These are phyloP conservation scores for Nectriaceae sp. DNA, from an alignment of 2,329 filamentous ascomycete species.

Conservation along the genomic window DNA sequence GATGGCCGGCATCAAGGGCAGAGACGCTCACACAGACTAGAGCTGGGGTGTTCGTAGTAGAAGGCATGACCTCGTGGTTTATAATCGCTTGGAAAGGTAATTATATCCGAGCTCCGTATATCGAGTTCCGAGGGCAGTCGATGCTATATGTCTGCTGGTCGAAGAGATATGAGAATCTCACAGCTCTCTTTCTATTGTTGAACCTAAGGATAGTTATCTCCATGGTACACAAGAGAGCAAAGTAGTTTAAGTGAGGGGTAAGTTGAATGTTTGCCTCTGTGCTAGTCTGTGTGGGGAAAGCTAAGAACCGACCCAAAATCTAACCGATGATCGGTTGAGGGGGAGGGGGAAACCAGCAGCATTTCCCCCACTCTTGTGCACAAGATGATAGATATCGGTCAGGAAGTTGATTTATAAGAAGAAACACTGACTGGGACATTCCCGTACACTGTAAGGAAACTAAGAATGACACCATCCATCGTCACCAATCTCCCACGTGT, in stretches of 20 bases:
- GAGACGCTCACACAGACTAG: background rate
- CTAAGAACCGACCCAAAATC: background rate
- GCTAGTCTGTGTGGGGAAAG: background rate
- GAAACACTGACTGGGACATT: background rate
- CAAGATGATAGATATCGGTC: background rate
- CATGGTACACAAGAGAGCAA: background rate
- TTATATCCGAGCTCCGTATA: background rate
- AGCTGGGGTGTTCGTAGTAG: background rate
- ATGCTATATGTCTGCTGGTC: no score
- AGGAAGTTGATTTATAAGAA: background rate
- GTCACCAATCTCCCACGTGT: background rate
- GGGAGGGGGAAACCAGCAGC: background rate
- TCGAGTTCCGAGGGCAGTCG: background rate
- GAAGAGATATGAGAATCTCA: no score
- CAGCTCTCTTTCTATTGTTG: no score
- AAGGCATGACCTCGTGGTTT: background rate
- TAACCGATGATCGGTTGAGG: no score
- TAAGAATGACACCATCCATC: background rate
- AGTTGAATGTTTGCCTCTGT: no score
- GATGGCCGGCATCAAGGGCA: background rate
- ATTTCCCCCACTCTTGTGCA: background rate
- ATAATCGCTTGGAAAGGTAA: background rate
- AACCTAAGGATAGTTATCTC: no score
- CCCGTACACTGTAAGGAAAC: background rate
- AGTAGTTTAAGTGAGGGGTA: background rate